phyloP scores from a whole-genome alignment of 2,329 filamentous ascomycete genomes.

The Cadophora gregata region DNA sequence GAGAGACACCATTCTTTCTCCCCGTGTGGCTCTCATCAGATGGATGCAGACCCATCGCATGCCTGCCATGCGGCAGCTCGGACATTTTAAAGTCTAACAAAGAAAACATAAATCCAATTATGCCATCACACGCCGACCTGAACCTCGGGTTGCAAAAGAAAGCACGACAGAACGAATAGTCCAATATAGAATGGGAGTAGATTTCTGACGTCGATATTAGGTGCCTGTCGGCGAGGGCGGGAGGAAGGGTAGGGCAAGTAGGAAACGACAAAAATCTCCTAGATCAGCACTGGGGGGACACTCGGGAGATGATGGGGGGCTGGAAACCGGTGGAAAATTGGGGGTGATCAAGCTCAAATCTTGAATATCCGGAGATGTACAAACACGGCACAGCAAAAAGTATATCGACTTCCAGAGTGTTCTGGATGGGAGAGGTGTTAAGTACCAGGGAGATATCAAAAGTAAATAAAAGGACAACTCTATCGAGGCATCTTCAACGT shows the following conservation, averaged over 20 bases:
- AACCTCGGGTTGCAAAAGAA: not conserved
- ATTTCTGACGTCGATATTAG: not conserved
- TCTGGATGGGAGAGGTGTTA: not conserved
- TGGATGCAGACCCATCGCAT: not conserved
- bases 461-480: not conserved
- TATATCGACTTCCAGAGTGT: not conserved
- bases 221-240: slow-evolving; percentile 4
- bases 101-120: not conserved
- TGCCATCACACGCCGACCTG: not conserved
- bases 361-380: not conserved
- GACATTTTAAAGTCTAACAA: not conserved
- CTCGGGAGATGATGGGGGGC: not conserved
- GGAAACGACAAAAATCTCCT: not conserved
- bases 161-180: not conserved
- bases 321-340: not conserved
- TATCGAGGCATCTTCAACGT: not conserved
- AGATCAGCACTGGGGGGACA: slow-evolving; percentile 5
- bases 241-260: no score
- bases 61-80: not conserved
- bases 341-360: slow-evolving; percentile 2
- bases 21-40: not conserved
- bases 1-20: not conserved
- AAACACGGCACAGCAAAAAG: not conserved
- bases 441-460: not conserved
- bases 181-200: not conserved